Evolutionary conservation across 306 rosid genomes (phyloP).

Genomic region (Malus orientalis): DNA sequence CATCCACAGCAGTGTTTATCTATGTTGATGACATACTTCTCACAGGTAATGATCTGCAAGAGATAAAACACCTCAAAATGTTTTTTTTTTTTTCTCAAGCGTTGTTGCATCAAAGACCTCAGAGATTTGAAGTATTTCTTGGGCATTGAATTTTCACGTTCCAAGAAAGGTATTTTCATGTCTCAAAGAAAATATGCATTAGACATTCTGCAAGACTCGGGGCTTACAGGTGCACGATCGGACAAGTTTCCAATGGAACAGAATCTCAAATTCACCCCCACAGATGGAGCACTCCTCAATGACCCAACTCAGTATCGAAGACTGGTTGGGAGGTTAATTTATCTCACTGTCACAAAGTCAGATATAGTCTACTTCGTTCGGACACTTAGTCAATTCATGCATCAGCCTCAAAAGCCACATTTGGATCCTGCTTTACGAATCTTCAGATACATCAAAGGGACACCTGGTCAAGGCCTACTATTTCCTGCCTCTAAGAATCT

Average conservation of each 20-base stretch:
- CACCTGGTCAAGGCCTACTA: too few species aligned
- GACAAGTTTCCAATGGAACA: neutral
- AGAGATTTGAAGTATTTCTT: neutral
- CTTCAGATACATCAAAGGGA: too few species aligned
- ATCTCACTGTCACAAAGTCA: neutral
- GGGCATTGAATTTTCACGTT: neutral
- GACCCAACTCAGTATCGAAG: neutral
- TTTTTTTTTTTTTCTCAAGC: too few species aligned
- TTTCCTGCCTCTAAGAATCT: too few species aligned
- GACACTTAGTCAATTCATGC: neutral
- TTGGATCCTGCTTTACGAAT: too few species aligned
- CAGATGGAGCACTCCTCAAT: neutral
- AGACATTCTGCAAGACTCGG: neutral
- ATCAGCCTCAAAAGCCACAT: neutral
- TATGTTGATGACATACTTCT: too few species aligned
- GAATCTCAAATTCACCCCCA: neutral
- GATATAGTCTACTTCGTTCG: neutral
- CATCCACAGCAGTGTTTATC: too few species aligned
- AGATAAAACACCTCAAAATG: neutral
- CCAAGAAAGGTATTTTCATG: neutral
- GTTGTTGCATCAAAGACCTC: neutral
- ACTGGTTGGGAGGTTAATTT: neutral
- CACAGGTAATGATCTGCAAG: too few species aligned
- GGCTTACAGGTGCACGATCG: accelerated
- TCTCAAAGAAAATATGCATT: neutral